Base-by-base conservation (phyloP, 768 basidiomycete species). In the Auriscalpium orientale region DNA sequence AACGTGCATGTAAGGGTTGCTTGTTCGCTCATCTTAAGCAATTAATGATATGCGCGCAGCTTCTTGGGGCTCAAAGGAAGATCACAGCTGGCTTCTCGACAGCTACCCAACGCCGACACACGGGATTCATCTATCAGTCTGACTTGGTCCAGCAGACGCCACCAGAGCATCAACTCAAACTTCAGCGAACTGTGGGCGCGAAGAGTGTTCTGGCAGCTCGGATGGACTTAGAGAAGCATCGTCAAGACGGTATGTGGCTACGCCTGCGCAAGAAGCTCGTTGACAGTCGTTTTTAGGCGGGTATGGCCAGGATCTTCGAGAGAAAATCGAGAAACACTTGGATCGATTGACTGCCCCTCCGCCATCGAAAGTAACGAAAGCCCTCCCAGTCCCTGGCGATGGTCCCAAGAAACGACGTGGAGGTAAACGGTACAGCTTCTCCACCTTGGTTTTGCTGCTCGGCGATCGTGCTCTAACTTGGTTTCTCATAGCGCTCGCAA, bases 121-220 rank as follows among this genome's bases (percentile, higher is more conserved):
- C 95, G 0, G 97, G 97, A 10, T 99, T 98, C 74, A 84, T 98
- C 58, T 98, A 89, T 74, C 95, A 98, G 65, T 93, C 88, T 15
- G 93, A 93, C 6, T 71, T 98, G 16, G 87, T 98, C 1, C 81
- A 88, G 51, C 79, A 81, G 56, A 90, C 92, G 3, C 92, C 94
- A 8, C 77, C 86, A 20, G 97, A 98, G 60, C 92, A 94, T 64
- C 85, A 92, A 53, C 76, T 93, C 59, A 95, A 91, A 68, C 82
- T 94, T 1, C 97, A 99, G 66, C 82, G 95, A 40, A 97, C 93
- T 0, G 81, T 98, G 11, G 92, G 92, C 15, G 94, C 95, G 2
- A 99, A 98, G 71, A 84, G 83, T 59, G 87, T 88, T 0, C 73
- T 98, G 37, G 90, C 95, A 0, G 91, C 92, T 1, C 77, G 97